Conservation (phyloP, 345 rosid genomes). For the Hibiscus trionum region DNA sequence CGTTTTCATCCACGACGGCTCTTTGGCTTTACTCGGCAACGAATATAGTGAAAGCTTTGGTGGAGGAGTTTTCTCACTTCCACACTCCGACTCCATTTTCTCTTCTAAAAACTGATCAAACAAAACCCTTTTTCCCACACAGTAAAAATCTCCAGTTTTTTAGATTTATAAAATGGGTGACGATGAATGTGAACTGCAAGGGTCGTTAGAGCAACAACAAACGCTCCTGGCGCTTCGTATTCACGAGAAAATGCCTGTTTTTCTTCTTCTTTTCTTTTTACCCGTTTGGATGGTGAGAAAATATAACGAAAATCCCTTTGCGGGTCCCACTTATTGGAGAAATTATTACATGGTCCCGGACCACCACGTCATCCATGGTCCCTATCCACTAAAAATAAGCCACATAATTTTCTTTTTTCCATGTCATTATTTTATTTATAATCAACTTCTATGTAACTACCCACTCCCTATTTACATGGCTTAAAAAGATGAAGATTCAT, state of each 20-base stretch:
- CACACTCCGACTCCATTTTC: slow-evolving; percentile 8
- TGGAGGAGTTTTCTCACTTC: neutral
- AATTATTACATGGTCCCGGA: too few species aligned
- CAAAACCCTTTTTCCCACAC: too few species aligned
- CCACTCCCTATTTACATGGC: too few species aligned
- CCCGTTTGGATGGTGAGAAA: neutral
- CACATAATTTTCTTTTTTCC: too few species aligned
- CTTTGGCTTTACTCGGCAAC: slow-evolving; percentile 25
- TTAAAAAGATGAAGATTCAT: too few species aligned
- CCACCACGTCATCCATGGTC: too few species aligned
- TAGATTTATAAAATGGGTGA: neutral
- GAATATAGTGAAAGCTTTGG: slow-evolving; percentile 54
- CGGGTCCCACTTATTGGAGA: neutral
- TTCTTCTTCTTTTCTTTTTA: neutral
- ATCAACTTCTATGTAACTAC: too few species aligned
- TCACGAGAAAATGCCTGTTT: slow-evolving; percentile 7
- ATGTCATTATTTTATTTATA: too few species aligned
- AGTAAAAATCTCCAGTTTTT: too few species aligned
- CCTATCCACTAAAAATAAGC: too few species aligned
- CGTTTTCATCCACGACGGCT: slow-evolving; percentile 34
- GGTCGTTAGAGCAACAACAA: neutral
- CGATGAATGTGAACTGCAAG: slow-evolving; percentile 1
- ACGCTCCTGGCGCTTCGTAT: slow-evolving; percentile 12
- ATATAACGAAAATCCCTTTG: neutral
- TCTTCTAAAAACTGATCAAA: too few species aligned